Evolutionary conservation across 2,329 filamentous ascomycete species (phyloP), one percentile per base, ranked within the genome.

Genomic region (Colletotrichum costaricense): DNA sequence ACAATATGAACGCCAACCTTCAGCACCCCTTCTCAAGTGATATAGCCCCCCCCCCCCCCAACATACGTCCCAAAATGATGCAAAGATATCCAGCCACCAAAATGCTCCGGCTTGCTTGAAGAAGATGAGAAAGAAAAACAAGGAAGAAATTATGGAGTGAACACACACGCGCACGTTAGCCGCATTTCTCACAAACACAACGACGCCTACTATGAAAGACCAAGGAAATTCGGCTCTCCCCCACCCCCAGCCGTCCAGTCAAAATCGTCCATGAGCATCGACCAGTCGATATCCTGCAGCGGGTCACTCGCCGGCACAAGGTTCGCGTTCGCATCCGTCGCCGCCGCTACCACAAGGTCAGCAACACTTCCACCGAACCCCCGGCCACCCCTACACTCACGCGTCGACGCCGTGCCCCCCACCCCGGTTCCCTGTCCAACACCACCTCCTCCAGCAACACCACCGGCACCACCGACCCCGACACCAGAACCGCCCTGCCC

Each of bases 241-340:
- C 33, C 73, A 3, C 63, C 73, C 3, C 71, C 73, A 4, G 62
- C 67, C 6, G 56, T 82, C 86, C 85, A 87, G 72, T 86, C 85
- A 76, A 88, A 87, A 58, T 88, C 86, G 69, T 87, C 85, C 81
- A 88, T 84, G 38, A 88, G 84, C 68, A 86, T 83, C 72, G 84
- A 82, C 86, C 86, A 88, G 77, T 88, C 86, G 54, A 88, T 82
- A 57, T 86, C 83, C 63, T 86, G 84, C 35, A 87, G 80, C 3
- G 79, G 78, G 63, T 86, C 84, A 19, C 63, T 70, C 60, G 58
- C 28, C 66, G 68, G 49, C 63, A 63, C 46, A n/a, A 64, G 46
- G 33, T 35, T 42, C 22, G 71, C n/a, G 35, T 66, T 63, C 60
- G 60, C n/a, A 30, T 72, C 56, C 57, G 63, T 57, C 38, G 60